These are phyloP conservation scores for Sapria himalayana DNA, from an alignment of 345 rosid species.

Conservation along the genomic window DNA sequence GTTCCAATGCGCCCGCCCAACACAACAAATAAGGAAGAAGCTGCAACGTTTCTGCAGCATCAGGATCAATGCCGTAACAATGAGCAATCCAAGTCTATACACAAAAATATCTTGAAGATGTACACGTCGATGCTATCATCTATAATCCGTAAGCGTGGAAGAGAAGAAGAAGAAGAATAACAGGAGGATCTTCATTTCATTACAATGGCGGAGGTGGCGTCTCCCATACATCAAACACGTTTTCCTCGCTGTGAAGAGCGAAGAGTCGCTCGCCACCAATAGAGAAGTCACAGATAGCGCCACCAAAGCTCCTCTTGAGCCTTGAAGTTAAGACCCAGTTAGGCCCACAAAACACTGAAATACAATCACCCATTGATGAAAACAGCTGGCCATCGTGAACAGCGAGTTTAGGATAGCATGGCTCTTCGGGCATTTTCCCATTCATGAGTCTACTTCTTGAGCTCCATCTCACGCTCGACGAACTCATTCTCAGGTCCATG, in stretches of 20 bases:
- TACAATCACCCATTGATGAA: slow-evolving; percentile 81
- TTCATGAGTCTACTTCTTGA: slow-evolving; percentile 73
- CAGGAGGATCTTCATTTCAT: too few relatives aligned
- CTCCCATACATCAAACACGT: slow-evolving; percentile 91
- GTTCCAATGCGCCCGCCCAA: too few relatives aligned
- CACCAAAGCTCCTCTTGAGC: slow-evolving; percentile 51
- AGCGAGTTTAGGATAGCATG: slow-evolving; percentile 79
- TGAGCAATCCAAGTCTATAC: too few relatives aligned
- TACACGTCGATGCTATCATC: too few relatives aligned
- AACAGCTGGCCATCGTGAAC: slow-evolving; percentile 70
- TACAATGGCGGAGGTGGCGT: slow-evolving; percentile 50
- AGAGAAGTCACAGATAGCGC: slow-evolving; percentile 76
- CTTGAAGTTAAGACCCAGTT: slow-evolving; percentile 78
- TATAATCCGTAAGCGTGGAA: too few relatives aligned
- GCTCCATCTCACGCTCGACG: slow-evolving; percentile 80
- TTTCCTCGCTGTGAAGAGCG: slow-evolving; percentile 80
- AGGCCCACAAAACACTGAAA: slow-evolving; percentile 76
- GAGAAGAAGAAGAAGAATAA: too few relatives aligned
- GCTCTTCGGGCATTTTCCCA: slow-evolving; percentile 74
- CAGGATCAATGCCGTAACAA: too few relatives aligned
- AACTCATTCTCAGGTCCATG: slow-evolving; percentile 54
- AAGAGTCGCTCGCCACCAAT: slow-evolving; percentile 82
- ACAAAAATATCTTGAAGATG: too few relatives aligned
- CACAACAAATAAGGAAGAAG: too few relatives aligned
- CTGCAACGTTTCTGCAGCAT: too few relatives aligned